Base-by-base conservation (phyloP, 116 monocot genomes). In the Trichopus zeylanicus region DNA sequence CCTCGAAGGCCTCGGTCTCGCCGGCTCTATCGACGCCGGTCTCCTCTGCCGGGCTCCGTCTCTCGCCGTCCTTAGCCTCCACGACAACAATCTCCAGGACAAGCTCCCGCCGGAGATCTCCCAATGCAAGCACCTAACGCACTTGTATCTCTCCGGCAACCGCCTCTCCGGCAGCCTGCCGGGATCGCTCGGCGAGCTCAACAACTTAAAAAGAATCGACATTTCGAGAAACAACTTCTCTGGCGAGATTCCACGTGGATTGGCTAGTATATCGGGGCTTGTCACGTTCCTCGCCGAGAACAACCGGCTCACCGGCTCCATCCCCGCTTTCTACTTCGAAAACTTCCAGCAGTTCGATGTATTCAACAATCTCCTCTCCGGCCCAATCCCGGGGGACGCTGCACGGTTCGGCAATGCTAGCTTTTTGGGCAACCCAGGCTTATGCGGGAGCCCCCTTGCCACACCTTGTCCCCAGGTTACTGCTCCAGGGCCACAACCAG, bases 141-240 rank as follows among this genome's bases (percentile, higher is more conserved):
- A 66, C 21, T 28, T 83, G 20, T 57, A 54, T 19, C 53, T 83
- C 46, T 25, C 25, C 5, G 35, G 58, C 7, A 83, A 83, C 39
- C 56, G 27, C 21, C 72, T 83, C 61, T 69, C 75, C 0, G 83
- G 83, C 0, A 28, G 5, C 28, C 67, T 78, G 3, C 83, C 83
- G 1, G 31, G 64, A 2, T 46, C 70, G 6, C 60, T 83, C 2
- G 16, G 61, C 6, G 10, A 6, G 9, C 64, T 83, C 7, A 57
- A 32, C 0, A 72, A 66, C 60, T 35, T 83, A 42, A 71, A 75
- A 54, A 46, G 48, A 51, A 55, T 83, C 22, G 60, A 72, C 42
- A 37, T 78, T 15, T 75, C 75, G 8, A 27, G 46, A 39, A 83
- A 83, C 69, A 55, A 46, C n/a, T 78, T 83, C 59, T 75, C 78